Base-by-base conservation (phyloP, 192 early-diverging fungal genomes). In the Lunasporangiospora selenospora region DNA sequence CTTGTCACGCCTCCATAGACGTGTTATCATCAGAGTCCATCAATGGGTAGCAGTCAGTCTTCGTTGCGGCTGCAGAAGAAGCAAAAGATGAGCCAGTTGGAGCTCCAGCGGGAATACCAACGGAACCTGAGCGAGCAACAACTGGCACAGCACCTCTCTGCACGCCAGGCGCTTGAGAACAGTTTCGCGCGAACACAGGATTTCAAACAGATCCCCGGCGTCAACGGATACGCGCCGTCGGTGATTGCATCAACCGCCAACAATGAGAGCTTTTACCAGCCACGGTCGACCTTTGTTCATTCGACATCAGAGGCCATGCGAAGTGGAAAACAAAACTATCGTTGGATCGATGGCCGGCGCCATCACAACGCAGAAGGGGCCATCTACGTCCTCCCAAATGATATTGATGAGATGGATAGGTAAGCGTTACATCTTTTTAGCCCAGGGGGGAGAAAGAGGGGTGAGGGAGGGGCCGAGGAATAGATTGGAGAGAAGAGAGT, bases 301-400 rank as follows among this genome's bases (percentile, higher is more conserved):
- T 73, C 69, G 0, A 16, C 47, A 1, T 24, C 53, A 6, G 61
- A 58, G n/a, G 60, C 30, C 4, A 21, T 24, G 4, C n/a, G 42
- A 11, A n/a, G 8, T 40, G 47, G 41, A 10, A 59, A 33, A 16
- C 67, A 61, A 39, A 73, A 73, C 49, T 63, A 40, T 40, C 59
- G 69, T 16, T 73, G 69, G 69, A 63, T 73, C 24, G 64, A 78
- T 39, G 73, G 76, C 6, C 58, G 80, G 44, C 67, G 75, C 26
- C 79, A 60, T 45, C 77, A 79, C 58, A 76, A 77, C 43, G 59
- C 59, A 1, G 50, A 75, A 3, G 60, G 61, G 16, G 57, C 63
- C 2, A 29, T 56, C 23, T 84, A 84, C 57, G 18, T 77, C n/a
- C 58, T 84, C 10, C 82, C 82, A 0, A 81, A 81, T 37, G 82